Evolutionary conservation across 2,329 filamentous ascomycete species (phyloP), one percentile per base, ranked within the genome.

Genomic region (Trichoderma sp.): DNA sequence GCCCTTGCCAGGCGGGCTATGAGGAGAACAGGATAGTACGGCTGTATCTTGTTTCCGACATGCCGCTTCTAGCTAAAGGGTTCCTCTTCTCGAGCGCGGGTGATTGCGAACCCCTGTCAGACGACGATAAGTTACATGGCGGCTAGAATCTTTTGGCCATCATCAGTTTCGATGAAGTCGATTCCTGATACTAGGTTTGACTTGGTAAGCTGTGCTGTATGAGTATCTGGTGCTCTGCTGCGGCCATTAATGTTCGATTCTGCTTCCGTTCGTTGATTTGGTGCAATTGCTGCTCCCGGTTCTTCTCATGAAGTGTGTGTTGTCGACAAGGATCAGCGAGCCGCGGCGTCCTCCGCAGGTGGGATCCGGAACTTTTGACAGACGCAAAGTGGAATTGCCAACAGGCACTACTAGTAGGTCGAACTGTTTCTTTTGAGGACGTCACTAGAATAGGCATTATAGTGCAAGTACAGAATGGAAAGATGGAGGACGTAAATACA

Each of bases 291-390:
- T 39, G 30, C 9, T 30, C 2, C 2, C 34, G 2, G 5, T 39
- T 39, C 10, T 5, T 14, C 5, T 39, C 6, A 17, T 5, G 14
- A 41, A 21, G 2, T 7, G 10, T 26, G 26, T 26, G 15, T 17
- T 17, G 17, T 26, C 7, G 60, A 63, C 60, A 63, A 43, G 60
- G 60, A 63, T 63, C 39, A 19, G 4, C 24, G 12, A 62, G 39
- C 12, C 2, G 41, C 59, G 59, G 59, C 59, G 59, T 54, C 39
- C 26, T 62, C 48, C 59, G 59, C 24, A 55, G 51, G 51, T 55
- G 28, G 59, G 43, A 28, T 59, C 24, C 39, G 60, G 60, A 63
- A 63, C 60, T 63, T 63, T 63, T 63, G 60, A 55, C n/a, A 63
- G 60, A 50, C 30, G 30, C 45, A 14, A 14, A 14, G 12, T 39